These are phyloP conservation scores for Lippia alba DNA, from an alignment of 305 asterid genomes.

Conservation along the genomic window DNA sequence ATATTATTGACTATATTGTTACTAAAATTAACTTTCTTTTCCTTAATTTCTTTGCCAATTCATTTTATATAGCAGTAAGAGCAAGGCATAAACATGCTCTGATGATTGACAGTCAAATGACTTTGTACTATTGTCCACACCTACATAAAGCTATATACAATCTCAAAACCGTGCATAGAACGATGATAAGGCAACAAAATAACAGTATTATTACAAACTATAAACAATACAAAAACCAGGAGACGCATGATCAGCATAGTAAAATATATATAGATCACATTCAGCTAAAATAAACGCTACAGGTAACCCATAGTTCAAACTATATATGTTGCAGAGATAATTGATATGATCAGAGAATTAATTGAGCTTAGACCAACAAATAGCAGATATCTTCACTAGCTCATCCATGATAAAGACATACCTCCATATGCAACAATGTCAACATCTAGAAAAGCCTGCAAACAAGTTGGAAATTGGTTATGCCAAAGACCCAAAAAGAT, in stretches of 20 bases:
- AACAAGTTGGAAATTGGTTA: constrained; percentile 30
- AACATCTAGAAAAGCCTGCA: constrained; percentile 81
- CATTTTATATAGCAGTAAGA: constrained; percentile 4
- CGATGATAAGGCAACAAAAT: not conserved
- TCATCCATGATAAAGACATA: constrained; percentile 35
- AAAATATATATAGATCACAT: not conserved
- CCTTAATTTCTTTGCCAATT: not conserved
- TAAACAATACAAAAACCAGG: not conserved
- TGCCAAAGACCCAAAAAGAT: constrained; percentile 24
- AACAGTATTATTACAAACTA: not conserved
- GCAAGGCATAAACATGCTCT: not conserved
- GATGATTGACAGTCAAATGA: constrained; percentile 5
- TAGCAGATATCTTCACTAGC: constrained; percentile 23
- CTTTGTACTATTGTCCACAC: constrained; percentile 5
- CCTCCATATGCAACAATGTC: constrained; percentile 98
- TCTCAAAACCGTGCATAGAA: not conserved
- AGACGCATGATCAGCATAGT: not conserved
- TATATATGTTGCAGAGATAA: constrained; percentile 19
- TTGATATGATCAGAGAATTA: constrained; percentile 1
- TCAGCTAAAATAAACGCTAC: constrained; percentile 20
- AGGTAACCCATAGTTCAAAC: constrained; percentile 1
- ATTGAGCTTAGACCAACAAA: constrained; percentile 5
- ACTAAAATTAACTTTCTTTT: not conserved
- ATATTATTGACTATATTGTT: not conserved
- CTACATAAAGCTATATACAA: not conserved